A percentile compares a stretch with the other conserved stretches of the same genome.
These are phyloP conservation scores for Phytophthora sojae DNA, from an alignment of 352 stramenopile species.

Conservation along the genomic window DNA sequence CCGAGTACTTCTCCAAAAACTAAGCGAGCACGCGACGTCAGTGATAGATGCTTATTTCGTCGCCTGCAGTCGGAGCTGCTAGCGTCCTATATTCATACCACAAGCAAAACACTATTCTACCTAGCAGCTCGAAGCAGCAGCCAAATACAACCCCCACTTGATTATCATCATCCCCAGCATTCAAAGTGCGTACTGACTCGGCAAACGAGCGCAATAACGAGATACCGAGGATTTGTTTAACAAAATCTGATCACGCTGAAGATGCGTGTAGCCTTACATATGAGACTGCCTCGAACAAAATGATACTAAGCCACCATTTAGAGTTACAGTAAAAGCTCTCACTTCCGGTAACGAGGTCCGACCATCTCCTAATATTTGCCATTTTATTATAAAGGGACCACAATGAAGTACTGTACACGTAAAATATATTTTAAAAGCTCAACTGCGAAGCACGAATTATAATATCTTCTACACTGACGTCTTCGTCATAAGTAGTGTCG, in stretches of 20 bases:
- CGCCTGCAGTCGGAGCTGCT: conserved; percentile 6
- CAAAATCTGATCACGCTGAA: neutral
- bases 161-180: conserved; percentile 12
- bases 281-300: too few species aligned
- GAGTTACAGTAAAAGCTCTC: conserved; percentile 1
- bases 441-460: too few species aligned
- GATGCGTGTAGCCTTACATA: too few species aligned
- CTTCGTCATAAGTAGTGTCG: too few species aligned
- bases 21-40: conserved; percentile 25
- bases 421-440: neutral
- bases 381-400: too few species aligned
- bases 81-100: conserved; percentile 20
- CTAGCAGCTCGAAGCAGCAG: conserved; percentile 13
- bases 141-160: conserved; percentile 17
- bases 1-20: conserved; percentile 72
- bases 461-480: too few species aligned
- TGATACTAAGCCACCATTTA: too few species aligned
- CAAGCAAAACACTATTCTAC: conserved; percentile 33
- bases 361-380: neutral
- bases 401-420: neutral
- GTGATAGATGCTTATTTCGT: conserved; percentile 35
- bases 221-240: neutral
- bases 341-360: neutral
- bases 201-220: too few species aligned
- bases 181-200: too few species aligned